A percentile compares a stretch with the other conserved stretches of the same genome.
phyloP scores from a whole-genome alignment of 2,329 filamentous ascomycete genomes.

The Cordyceps pruinosa region DNA sequence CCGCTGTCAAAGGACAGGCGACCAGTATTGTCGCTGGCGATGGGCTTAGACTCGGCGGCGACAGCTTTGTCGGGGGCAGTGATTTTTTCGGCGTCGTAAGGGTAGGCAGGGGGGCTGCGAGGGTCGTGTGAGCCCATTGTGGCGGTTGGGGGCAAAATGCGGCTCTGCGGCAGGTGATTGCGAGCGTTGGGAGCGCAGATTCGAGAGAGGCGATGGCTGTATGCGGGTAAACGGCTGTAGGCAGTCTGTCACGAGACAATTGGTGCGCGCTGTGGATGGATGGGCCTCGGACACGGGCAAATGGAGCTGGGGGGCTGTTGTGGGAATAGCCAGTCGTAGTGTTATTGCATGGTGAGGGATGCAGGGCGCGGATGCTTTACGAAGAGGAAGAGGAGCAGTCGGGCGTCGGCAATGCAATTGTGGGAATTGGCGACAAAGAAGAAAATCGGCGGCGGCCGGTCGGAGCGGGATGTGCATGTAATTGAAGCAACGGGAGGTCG shows the following conservation, averaged over 20 bases:
- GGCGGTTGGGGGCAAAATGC: neutral
- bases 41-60: neutral
- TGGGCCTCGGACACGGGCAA: constrained; percentile 1
- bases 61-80: neutral
- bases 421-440: neutral
- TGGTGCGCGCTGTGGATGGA: neutral
- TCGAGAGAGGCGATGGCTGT: neutral
- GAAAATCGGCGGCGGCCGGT: neutral
- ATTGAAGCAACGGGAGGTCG: constrained; percentile 3
- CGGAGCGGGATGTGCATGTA: constrained; percentile 6
- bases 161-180: neutral
- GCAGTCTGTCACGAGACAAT: constrained; percentile 7
- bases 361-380: neutral
- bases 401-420: neutral
- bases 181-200: neutral
- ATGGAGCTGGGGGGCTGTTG: neutral
- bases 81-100: constrained; percentile 19
- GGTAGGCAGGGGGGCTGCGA: constrained; percentile 18
- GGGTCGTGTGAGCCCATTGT: constrained; percentile 6
- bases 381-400: neutral
- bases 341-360: neutral
- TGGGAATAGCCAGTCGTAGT: neutral
- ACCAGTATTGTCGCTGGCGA: constrained; percentile 4
- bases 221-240: too few relatives aligned
- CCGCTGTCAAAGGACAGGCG: constrained; percentile 16